phyloP scores from a whole-genome alignment of 2,329 filamentous ascomycete genomes.

The Colletotrichum lindemuthianum region DNA sequence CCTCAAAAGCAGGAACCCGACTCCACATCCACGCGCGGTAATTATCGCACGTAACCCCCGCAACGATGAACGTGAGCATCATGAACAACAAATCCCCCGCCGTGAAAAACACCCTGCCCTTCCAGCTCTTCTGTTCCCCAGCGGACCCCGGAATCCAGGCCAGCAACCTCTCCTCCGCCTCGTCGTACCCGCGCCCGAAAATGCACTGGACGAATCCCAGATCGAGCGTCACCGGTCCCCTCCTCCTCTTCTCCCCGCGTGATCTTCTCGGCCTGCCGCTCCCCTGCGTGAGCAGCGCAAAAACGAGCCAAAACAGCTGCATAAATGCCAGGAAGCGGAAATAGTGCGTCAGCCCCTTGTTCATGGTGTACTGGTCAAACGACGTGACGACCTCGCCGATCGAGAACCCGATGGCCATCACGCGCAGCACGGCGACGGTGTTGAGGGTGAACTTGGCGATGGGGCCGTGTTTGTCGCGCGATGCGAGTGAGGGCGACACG shows the following conservation, averaged over 20 bases:
- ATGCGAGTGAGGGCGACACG: not conserved
- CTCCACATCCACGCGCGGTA: not conserved
- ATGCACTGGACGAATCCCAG: constrained; percentile 25
- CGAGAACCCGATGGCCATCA: constrained; percentile 4
- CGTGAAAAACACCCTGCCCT: not conserved
- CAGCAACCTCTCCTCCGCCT: not conserved
- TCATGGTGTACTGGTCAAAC: not conserved
- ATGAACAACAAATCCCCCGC: not conserved
- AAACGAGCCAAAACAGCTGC: constrained; percentile 24
- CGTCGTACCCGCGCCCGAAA: constrained; percentile 6
- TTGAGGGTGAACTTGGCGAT: constrained; percentile 10
- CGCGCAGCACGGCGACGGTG: constrained; percentile 15
- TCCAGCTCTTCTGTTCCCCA: not conserved
- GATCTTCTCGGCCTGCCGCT: not conserved
- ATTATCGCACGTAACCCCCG: not conserved
- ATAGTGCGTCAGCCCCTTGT: not conserved
- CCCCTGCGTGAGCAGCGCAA: constrained; percentile 2
- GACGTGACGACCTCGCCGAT: constrained; percentile 12
- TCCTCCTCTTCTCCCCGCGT: not conserved
- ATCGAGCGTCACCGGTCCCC: constrained; percentile 5
- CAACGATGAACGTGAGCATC: not conserved
- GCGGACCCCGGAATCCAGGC: not conserved
- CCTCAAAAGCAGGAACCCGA: not conserved
- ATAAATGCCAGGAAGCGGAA: constrained; percentile 16
- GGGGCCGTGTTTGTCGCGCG: not conserved